Percentiles rank a stretch among this genome's conserved stretches.
Conservation (phyloP, 2,329 filamentous ascomycete genomes). For the Neopestalotiopsis sp. region DNA sequence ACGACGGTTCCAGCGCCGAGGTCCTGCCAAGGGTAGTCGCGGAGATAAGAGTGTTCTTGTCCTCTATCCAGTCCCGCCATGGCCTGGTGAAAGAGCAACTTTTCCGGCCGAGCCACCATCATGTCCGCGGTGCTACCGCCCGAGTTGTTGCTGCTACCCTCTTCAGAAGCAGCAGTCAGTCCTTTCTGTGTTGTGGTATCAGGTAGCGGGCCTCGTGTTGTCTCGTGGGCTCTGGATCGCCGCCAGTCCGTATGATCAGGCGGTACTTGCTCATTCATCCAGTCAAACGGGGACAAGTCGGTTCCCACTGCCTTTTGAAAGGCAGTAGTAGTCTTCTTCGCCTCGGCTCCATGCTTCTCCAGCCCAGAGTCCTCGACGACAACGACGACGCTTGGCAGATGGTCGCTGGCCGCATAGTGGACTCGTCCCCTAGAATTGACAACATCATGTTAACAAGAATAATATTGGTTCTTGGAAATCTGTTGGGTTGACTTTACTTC, state of each 20-base stretch:
- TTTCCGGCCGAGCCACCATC: background rate
- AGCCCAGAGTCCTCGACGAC: background rate
- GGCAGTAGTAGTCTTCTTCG: background rate
- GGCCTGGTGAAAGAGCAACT: conserved; percentile 2
- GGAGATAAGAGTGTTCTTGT: background rate
- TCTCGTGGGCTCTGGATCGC: background rate
- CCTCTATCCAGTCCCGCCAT: background rate
- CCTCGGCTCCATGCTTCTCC: background rate
- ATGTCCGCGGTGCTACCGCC: background rate
- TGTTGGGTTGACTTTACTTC: conserved; percentile 6
- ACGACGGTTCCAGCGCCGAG: conserved; percentile 10
- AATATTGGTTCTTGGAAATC: conserved; percentile 1
- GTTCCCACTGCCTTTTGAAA: conserved; percentile 1
- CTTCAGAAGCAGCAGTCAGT: background rate
- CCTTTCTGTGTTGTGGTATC: too few species aligned
- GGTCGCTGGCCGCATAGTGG: conserved; percentile 9
- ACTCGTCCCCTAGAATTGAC: background rate
- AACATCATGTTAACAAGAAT: background rate
- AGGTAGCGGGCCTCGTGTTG: background rate
- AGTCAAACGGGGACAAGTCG: background rate
- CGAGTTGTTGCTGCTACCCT: background rate
- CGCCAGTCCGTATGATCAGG: background rate
- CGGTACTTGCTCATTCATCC: conserved; percentile 5
- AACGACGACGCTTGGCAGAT: background rate
- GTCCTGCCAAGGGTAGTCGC: conserved; percentile 6